A percentile compares a stretch with the other conserved stretches of the same genome.
Conservation (phyloP, 441 rosid genomes). For the Pelargonium australe region DNA sequence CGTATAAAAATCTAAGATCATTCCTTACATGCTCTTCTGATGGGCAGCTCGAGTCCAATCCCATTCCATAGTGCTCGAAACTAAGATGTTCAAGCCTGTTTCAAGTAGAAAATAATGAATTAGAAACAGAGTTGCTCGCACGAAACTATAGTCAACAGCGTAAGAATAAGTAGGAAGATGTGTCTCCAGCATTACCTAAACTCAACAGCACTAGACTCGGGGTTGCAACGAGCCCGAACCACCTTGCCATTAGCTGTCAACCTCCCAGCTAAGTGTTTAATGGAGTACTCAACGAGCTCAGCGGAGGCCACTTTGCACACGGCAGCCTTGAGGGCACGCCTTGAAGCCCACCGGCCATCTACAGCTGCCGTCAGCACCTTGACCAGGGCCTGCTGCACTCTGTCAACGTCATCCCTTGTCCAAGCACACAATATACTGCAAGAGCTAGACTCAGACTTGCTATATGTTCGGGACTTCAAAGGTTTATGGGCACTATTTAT, state of each 20-base stretch:
- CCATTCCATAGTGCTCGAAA: conserved; percentile 22
- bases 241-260: conserved; percentile 32
- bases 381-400: conserved; percentile 41
- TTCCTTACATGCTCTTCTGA: conserved; percentile 40
- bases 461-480: conserved; percentile 7
- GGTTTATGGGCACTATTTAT: conserved; percentile 25
- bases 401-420: conserved; percentile 45
- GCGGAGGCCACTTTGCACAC: conserved; percentile 42
- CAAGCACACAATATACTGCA: conserved; percentile 37
- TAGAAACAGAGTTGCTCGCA: neutral
- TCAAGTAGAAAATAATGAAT: neutral
- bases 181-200: conserved; percentile 40
- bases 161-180: neutral
- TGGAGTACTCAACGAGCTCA: conserved; percentile 58
- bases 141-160: neutral
- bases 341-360: conserved; percentile 39
- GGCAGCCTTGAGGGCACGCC: conserved; percentile 53
- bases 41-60: conserved; percentile 23
- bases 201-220: conserved; percentile 39
- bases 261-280: conserved; percentile 47
- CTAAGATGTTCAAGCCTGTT: conserved; percentile 41
- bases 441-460: conserved; percentile 10
- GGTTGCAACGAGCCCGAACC: conserved; percentile 39
- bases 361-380: conserved; percentile 39
- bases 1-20: conserved; percentile 47